phyloP scores from a whole-genome alignment of 1,284 basidiomycete genomes.

The Kalmanozyma brasiliensis region DNA sequence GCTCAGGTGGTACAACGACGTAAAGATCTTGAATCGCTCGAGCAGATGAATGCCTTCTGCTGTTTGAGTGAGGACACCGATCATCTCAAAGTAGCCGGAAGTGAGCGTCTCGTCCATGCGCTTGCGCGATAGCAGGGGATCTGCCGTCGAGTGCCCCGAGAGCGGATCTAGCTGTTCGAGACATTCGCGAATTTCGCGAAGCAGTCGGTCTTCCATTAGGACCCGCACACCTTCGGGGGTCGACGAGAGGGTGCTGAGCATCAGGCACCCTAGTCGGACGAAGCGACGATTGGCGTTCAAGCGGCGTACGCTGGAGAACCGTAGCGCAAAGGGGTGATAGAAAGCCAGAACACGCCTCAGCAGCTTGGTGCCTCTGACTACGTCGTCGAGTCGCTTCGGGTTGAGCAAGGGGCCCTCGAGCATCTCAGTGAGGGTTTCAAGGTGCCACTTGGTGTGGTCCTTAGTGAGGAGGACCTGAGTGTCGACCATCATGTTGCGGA shows the following conservation, averaged over 20 bases:
- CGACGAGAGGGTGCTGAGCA: slow-evolving; percentile 84
- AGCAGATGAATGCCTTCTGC: slow-evolving; percentile 87
- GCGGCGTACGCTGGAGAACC: slow-evolving; percentile 82
- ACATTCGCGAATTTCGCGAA: slow-evolving; percentile 85
- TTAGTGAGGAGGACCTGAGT: slow-evolving; percentile 83
- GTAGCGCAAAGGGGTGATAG: slow-evolving; percentile 86
- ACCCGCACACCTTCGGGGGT: slow-evolving; percentile 85
- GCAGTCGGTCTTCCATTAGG: slow-evolving; percentile 85
- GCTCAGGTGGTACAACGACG: slow-evolving; percentile 91
- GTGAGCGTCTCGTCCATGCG: slow-evolving; percentile 85
- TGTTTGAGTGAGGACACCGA: slow-evolving; percentile 87
- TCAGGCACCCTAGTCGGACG: slow-evolving; percentile 71
- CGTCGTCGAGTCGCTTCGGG: slow-evolving; percentile 93
- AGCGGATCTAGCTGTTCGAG: slow-evolving; percentile 93
- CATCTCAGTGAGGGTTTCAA: slow-evolving; percentile 85
- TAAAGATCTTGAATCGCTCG: slow-evolving; percentile 91
- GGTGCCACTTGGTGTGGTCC: slow-evolving; percentile 92
- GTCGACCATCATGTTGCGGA: slow-evolving; percentile 63
- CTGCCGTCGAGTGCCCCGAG: slow-evolving; percentile 32
- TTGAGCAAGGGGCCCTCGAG: slow-evolving; percentile 92
- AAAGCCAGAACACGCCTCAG: slow-evolving; percentile 87
- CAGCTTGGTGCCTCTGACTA: slow-evolving; percentile 88
- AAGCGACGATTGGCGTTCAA: slow-evolving; percentile 71
- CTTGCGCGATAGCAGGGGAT: slow-evolving; percentile 86
- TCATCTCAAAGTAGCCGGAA: slow-evolving; percentile 94